Evolutionary conservation across 305 asterid species (phyloP), one percentile per base, ranked within the genome.

Genomic region (Solanum chacoense): DNA sequence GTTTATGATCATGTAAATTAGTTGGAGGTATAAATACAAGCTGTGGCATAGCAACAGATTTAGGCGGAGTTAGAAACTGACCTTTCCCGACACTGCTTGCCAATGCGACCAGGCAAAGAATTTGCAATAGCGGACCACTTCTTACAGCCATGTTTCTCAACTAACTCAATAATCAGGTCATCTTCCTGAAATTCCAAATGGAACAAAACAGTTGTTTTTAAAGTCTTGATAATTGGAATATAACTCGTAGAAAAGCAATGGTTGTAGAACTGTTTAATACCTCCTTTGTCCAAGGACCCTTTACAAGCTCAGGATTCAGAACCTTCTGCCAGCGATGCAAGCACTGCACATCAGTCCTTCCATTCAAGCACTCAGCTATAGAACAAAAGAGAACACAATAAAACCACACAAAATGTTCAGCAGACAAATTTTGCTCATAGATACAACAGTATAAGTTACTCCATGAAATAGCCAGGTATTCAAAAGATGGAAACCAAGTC

Each of bases 61-160:
- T 50, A 83, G 87, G 87, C 73, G 9, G 32, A 50, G 12, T 55
- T 83, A 18, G 55, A 87, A 84, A 77, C 88, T 55, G 45, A 92
- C 98, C 98, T 96, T 91, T 95, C 98, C 24, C 99, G 91, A 89
- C 98, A 96, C 88, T 96, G 99, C 94, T 96, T 96, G 79, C 99
- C 99, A 85, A 93, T 96, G 84, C 98, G 98, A 90, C 99, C 99
- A 65, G 93, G 95, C 91, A 95, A 89, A 86, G 35, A 88, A 88
- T 93, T 93, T 55, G 98, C 97, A 84, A 96, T 94, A 63, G 86
- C 7, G 36, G 98, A 94, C 98, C 99, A 96, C 87, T 91, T 96
- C 91, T 90, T 94, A 88, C 87, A 65, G 89, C 98, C 98, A 90
- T 92, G 90, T 87, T 90, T 94, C 87, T 87, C 93, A 78, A 95